phyloP scores from a whole-genome alignment of 345 rosid genomes.

The Erysimum cheiranthoides region DNA sequence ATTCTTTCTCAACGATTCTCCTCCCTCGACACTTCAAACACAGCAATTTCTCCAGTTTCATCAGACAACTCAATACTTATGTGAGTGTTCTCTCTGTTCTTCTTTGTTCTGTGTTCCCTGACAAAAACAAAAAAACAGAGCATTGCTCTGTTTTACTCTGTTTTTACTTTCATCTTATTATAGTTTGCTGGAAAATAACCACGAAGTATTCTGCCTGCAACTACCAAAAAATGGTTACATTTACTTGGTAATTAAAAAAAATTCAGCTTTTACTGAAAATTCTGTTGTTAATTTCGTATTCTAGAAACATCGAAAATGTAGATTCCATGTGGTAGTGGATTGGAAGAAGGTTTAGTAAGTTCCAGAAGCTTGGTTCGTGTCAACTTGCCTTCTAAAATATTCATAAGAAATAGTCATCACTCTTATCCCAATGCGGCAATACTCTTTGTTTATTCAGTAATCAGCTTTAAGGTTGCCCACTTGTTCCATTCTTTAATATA shows the following conservation, averaged over 20 bases:
- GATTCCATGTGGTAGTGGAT: conserved; percentile 32
- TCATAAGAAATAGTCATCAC: conserved; percentile 18
- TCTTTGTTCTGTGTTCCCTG: neutral
- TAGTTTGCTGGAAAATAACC: conserved; percentile 23
- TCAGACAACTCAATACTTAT: conserved; percentile 65
- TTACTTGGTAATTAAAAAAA: conserved; percentile 24
- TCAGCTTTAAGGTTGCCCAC: conserved; percentile 44
- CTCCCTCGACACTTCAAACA: conserved; percentile 62
- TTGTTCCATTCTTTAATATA: conserved; percentile 26
- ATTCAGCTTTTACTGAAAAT: neutral
- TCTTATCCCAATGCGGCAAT: conserved; percentile 6
- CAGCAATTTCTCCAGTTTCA: conserved; percentile 63
- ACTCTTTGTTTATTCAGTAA: conserved; percentile 14
- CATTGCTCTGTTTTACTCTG: conserved; percentile 13
- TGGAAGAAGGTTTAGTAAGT: conserved; percentile 40
- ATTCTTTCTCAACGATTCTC: conserved; percentile 51
- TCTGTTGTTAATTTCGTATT: neutral
- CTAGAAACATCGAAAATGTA: conserved; percentile 41
- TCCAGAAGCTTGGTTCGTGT: conserved; percentile 33
- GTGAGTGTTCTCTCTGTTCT: conserved; percentile 43
- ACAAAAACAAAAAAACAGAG: neutral
- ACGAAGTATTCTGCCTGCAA: conserved; percentile 17
- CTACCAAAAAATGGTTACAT: conserved; percentile 3
- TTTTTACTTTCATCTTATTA: conserved; percentile 28
- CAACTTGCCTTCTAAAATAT: conserved; percentile 32